Evolutionary conservation across 768 basidiomycete species (phyloP), one percentile per base, ranked within the genome.

Genomic region (Sistotremastrum suecicum): DNA sequence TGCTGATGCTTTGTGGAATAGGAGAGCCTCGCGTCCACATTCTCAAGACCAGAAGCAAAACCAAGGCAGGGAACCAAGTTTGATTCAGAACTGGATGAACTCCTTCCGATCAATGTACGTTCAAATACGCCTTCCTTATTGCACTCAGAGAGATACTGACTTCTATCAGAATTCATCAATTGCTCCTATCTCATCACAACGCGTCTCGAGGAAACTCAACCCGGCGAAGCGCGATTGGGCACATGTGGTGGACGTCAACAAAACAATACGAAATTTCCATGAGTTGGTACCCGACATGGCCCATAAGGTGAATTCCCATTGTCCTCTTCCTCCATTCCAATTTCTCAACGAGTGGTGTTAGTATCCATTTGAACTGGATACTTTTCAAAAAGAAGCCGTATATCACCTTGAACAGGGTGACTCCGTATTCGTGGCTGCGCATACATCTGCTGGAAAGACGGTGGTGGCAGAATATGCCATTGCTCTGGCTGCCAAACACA

Each of bases 381-480:
- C 83, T 0, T 99, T 98, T 67, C 95, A 99, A 62, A 98, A 97
- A 60, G 90, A 98, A 60, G 95, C 95, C 1, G 88, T 98, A 5
- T 95, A 95, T 62, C 91, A 95, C 62, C 72, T 99, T 11, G 95
- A 99, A 61, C 78, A 86, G 70, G 95, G 92, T 6, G 88, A 99
- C 53, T 94, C 90, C 8, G 94, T 99, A 11, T 99, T 99, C 59
- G 92, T 99, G n/a, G 95, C 95, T 9, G 95, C 95, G 4, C 95
- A 99, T 64, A 99, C 95, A 3, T 92, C 88, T n/a, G 95, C 95
- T 10, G 95, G 95, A 34, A 99, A 99, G 64, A 99, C 95, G 1
- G 95, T 98, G 11, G 95, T 99, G 5, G 95, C 95, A 0, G 95
- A 99, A 58, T 99, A 98, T 61, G 95, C 95, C 2, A 98, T 99